Conservation (phyloP, 179 eudicot species). For the Beta macrorhiza region DNA sequence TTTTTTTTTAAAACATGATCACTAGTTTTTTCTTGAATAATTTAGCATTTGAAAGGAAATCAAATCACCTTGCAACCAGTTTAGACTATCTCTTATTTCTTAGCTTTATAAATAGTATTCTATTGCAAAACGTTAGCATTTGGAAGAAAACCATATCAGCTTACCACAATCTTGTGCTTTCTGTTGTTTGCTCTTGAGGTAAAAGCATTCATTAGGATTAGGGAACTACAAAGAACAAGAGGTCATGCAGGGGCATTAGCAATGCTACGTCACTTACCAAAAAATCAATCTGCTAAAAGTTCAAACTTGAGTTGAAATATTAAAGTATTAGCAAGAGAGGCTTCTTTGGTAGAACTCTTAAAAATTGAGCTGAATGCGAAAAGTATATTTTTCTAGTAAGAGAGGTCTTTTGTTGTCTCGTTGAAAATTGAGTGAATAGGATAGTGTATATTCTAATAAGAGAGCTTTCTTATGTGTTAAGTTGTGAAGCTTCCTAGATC, state of each 20-base stretch:
- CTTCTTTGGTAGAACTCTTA: neutral
- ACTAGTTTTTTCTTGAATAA: neutral
- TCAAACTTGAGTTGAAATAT: neutral
- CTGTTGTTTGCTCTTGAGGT: neutral
- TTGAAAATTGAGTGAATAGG: no score
- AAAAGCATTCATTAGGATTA: neutral
- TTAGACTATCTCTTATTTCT: neutral
- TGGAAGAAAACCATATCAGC: neutral
- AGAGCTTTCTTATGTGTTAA: neutral
- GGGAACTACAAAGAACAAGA: neutral
- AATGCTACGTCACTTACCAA: neutral
- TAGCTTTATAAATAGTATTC: neutral
- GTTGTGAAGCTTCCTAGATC: neutral
- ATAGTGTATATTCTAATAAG: no score
- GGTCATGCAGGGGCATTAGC: neutral
- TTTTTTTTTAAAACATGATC: neutral
- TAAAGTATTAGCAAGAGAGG: neutral
- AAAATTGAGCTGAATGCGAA: neutral
- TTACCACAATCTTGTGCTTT: neutral
- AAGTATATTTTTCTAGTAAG: no score
- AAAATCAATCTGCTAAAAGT: neutral
- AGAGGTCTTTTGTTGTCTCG: neutral
- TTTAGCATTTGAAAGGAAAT: slow-evolving; percentile 3
- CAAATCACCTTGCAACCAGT: neutral
- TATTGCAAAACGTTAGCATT: neutral